phyloP scores from a whole-genome alignment of 2,329 filamentous ascomycete genomes.

The Epichloe typhina region DNA sequence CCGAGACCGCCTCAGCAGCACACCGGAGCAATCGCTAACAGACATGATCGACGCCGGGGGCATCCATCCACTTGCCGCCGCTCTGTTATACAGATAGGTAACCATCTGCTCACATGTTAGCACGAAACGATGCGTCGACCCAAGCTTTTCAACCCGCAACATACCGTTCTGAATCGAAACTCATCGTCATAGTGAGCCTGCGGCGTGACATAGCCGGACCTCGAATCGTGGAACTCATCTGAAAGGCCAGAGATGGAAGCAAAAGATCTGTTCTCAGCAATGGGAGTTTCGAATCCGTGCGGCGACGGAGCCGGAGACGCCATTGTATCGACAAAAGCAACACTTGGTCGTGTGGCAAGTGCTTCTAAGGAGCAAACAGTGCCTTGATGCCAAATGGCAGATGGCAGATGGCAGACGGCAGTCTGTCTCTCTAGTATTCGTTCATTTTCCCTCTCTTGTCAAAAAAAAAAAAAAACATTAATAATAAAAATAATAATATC shows the following conservation, averaged over 20 bases:
- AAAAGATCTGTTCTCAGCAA: slow-evolving; percentile 5
- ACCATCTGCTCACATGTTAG: slow-evolving; percentile 15
- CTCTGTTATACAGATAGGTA: slow-evolving; percentile 17
- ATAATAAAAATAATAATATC: no score
- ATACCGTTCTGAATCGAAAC: slow-evolving; percentile 18
- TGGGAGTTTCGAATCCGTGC: background rate
- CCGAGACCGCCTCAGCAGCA: slow-evolving; percentile 24
- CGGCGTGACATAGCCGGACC: background rate
- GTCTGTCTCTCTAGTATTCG: no score
- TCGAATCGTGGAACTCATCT: background rate
- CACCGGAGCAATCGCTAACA: slow-evolving; percentile 17
- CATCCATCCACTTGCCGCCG: slow-evolving; percentile 19
- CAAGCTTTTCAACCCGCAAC: background rate
- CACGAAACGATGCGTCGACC: background rate
- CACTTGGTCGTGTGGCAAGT: background rate
- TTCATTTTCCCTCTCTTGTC: no score
- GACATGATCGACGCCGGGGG: slow-evolving; percentile 7
- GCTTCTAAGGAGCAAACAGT: no score
- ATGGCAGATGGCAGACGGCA: no score
- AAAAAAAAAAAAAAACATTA: no score
- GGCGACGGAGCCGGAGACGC: background rate
- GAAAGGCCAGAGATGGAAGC: slow-evolving; percentile 1
- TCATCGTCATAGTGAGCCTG: slow-evolving; percentile 14
- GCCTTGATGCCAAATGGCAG: background rate
- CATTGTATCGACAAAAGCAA: slow-evolving; percentile 1